A percentile compares a stretch with the other conserved stretches of the same genome.
Conservation (phyloP, 192 early-diverging fungal genomes). For the Spizellomyces punctatus region DNA sequence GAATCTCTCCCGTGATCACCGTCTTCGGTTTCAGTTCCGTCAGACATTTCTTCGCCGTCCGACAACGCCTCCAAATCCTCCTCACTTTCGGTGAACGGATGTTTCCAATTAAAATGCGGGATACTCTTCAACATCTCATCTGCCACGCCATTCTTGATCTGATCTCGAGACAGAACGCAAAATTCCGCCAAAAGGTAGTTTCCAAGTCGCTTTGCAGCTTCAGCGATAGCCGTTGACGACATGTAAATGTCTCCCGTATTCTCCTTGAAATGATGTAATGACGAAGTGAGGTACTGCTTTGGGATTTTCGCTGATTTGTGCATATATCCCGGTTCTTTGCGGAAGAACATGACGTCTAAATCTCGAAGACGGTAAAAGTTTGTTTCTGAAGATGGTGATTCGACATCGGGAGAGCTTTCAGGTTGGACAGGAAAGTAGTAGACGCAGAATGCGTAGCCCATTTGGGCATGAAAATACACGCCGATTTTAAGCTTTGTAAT, state of each 20-base stretch:
- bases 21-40: too few relatives aligned
- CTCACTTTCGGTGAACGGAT: slow-evolving; percentile 21
- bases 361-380: slow-evolving; percentile 23
- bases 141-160: slow-evolving; percentile 13
- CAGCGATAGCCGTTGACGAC: slow-evolving; percentile 20
- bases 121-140: slow-evolving; percentile 25
- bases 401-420: background rate
- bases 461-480: slow-evolving; percentile 1
- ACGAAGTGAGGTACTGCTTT: slow-evolving; percentile 3
- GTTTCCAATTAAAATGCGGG: slow-evolving; percentile 15
- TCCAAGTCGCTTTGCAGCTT: slow-evolving; percentile 25
- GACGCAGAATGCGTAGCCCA: slow-evolving; percentile 5
- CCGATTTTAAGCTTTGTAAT: slow-evolving; percentile 1
- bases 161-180: slow-evolving; percentile 6
- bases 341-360: slow-evolving; percentile 25
- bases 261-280: slow-evolving; percentile 1
- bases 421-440: background rate
- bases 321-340: slow-evolving; percentile 21
- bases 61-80: slow-evolving; percentile 10
- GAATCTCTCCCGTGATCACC: too few relatives aligned
- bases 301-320: slow-evolving; percentile 18
- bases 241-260: slow-evolving; percentile 20
- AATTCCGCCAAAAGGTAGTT: slow-evolving; percentile 29
- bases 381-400: slow-evolving; percentile 2
- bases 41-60: background rate